Evolutionary conservation across 768 basidiomycete genomes (phyloP).

Genomic region (Clitopilus passeckerianus): DNA sequence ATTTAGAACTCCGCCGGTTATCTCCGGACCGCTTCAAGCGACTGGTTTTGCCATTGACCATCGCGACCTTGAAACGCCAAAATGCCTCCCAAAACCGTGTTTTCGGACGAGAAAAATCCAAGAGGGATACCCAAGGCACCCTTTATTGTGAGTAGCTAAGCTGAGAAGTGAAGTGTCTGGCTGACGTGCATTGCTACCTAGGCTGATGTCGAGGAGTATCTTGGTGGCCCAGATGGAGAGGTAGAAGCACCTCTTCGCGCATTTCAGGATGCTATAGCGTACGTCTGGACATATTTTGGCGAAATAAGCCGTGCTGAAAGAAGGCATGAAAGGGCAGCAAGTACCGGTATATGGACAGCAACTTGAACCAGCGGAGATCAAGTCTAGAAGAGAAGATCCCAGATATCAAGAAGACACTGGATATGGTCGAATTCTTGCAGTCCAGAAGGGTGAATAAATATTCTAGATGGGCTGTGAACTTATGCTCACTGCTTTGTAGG

Average conservation of each 20-base stretch:
- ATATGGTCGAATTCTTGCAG: constrained; percentile 81
- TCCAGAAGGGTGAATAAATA: constrained; percentile 48
- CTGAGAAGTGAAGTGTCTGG: constrained; percentile 5
- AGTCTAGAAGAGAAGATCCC: constrained; percentile 93
- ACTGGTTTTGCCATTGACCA: background rate
- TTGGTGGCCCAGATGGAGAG: constrained; percentile 74
- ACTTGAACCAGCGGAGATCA: constrained; percentile 68
- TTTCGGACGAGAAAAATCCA: constrained; percentile 54
- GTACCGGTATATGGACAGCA: constrained; percentile 97
- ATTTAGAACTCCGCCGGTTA: constrained; percentile 18
- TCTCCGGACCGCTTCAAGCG: constrained; percentile 10
- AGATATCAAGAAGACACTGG: constrained; percentile 88
- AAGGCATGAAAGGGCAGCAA: constrained; percentile 63
- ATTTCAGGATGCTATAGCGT: constrained; percentile 95
- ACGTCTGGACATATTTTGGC: constrained; percentile 26
- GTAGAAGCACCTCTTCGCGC: constrained; percentile 73
- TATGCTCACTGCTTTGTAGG: constrained; percentile 30
- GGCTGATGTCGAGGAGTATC: constrained; percentile 84
- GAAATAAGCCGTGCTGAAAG: constrained; percentile 1
- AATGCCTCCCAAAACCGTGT: constrained; percentile 13
- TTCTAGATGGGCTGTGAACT: background rate
- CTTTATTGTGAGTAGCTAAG: constrained; percentile 70
- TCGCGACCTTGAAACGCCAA: background rate
- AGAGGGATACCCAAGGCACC: constrained; percentile 94
- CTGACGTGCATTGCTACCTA: constrained; percentile 23